These are phyloP conservation scores for Babesia ovis DNA, from an alignment of 169 alveolate species.

Conservation along the genomic window DNA sequence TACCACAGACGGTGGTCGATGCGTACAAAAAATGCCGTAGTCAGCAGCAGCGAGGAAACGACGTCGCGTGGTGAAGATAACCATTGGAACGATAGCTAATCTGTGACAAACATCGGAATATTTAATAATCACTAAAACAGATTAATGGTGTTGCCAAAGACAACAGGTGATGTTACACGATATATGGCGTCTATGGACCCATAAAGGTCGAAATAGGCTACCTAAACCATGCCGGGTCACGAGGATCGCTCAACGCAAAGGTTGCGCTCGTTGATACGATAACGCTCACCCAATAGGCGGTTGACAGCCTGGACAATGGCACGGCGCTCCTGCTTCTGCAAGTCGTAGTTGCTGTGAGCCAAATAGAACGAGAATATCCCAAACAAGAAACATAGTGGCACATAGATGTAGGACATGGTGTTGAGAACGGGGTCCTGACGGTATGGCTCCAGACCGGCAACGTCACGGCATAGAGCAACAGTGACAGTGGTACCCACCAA, in stretches of 20 bases:
- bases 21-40: neutral
- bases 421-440: slow-evolving; percentile 64
- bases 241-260: slow-evolving; percentile 24
- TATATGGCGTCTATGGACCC: too few relatives aligned
- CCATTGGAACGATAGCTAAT: neutral
- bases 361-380: slow-evolving; percentile 49
- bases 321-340: slow-evolving; percentile 54
- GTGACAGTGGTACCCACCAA: slow-evolving; percentile 39
- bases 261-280: slow-evolving; percentile 37
- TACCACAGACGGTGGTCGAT: slow-evolving; percentile 8
- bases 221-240: too few relatives aligned
- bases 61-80: neutral
- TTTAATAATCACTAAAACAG: too few relatives aligned
- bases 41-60: neutral
- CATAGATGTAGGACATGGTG: slow-evolving; percentile 58
- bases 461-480: slow-evolving; percentile 46
- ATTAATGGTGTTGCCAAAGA: too few relatives aligned
- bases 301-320: slow-evolving; percentile 63
- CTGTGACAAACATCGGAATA: too few relatives aligned
- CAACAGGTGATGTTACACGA: too few relatives aligned
- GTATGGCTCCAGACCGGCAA: slow-evolving; percentile 64
- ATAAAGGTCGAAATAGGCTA: too few relatives aligned
- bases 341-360: slow-evolving; percentile 40
- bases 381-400: slow-evolving; percentile 50
- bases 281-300: slow-evolving; percentile 60